phyloP scores from a whole-genome alignment of 495 filamentous ascomycete species.

The Penicillium alfredii region DNA sequence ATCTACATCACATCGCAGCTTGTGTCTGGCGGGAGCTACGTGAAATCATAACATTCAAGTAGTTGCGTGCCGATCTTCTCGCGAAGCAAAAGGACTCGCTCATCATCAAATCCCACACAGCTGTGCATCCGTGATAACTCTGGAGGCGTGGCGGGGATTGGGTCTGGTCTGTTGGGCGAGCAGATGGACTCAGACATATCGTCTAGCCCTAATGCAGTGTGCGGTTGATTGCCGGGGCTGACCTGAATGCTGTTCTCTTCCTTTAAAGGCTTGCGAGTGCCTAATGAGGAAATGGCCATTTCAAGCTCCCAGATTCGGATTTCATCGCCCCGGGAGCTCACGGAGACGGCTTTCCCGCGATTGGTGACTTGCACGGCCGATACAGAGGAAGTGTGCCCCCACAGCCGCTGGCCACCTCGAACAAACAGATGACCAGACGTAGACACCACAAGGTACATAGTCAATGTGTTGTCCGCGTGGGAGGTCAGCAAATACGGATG shows the following conservation, averaged over 20 bases:
- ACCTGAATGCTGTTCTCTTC: constrained; percentile 53
- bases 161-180: too few species aligned
- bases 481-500: constrained; percentile 90
- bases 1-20: too few species aligned
- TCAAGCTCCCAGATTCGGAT: constrained; percentile 94
- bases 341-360: constrained; percentile 84
- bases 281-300: constrained; percentile 50
- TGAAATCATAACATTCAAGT: constrained; percentile 90
- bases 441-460: constrained; percentile 78
- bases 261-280: constrained; percentile 29
- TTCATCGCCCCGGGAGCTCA: constrained; percentile 76
- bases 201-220: constrained; percentile 3
- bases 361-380: constrained; percentile 79
- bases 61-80: constrained; percentile 65
- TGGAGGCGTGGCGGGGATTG: constrained; percentile 1
- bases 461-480: constrained; percentile 87
- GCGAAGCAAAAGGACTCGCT: constrained; percentile 80
- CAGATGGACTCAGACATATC: background rate
- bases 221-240: constrained; percentile 29
- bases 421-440: constrained; percentile 60
- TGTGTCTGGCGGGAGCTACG: too few species aligned
- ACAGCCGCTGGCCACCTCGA: constrained; percentile 69
- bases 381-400: constrained; percentile 92
- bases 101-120: constrained; percentile 90
- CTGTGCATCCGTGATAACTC: constrained; percentile 34